Percentiles rank a stretch among this genome's conserved stretches.
Evolutionary conservation across 2,329 filamentous ascomycete genomes (phyloP).

Genomic region (Xylaria sp.): DNA sequence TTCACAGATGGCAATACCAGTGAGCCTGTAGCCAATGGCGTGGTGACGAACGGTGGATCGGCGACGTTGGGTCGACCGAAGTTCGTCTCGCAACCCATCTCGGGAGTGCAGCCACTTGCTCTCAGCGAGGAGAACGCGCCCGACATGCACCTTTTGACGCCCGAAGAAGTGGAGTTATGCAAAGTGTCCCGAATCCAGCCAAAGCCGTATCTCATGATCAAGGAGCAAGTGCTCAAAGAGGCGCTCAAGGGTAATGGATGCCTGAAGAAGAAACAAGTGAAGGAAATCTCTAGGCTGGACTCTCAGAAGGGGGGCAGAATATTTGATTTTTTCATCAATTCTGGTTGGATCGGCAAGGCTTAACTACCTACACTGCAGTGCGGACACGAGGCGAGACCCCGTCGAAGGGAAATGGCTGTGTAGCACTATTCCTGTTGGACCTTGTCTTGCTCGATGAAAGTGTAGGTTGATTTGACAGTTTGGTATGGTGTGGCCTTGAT

Average conservation of each 20-base stretch:
- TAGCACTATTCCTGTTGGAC: background rate
- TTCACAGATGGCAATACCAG: slow-evolving; percentile 48
- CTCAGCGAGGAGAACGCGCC: slow-evolving; percentile 70
- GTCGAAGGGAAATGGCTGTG: too few species aligned
- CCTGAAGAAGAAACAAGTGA: slow-evolving; percentile 90
- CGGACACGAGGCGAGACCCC: too few species aligned
- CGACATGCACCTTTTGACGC: slow-evolving; percentile 78
- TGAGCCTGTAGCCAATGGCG: slow-evolving; percentile 24
- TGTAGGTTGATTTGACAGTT: background rate
- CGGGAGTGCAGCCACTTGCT: slow-evolving; percentile 58
- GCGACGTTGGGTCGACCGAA: slow-evolving; percentile 44
- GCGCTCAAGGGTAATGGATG: slow-evolving; percentile 81
- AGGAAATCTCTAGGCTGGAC: slow-evolving; percentile 79
- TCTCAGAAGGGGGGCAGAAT: slow-evolving; percentile 77
- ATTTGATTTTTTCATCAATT: slow-evolving; percentile 91
- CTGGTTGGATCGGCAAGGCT: slow-evolving; percentile 85
- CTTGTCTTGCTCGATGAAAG: background rate
- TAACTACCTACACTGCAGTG: slow-evolving; percentile 32
- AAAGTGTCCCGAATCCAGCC: slow-evolving; percentile 78
- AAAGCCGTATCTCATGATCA: slow-evolving; percentile 92
- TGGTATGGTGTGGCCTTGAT: background rate
- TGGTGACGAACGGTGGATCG: slow-evolving; percentile 41
- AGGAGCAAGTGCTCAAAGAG: slow-evolving; percentile 86
- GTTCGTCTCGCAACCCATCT: slow-evolving; percentile 51
- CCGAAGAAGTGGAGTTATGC: slow-evolving; percentile 82